A percentile compares a stretch with the other conserved stretches of the same genome.
Conservation (phyloP, 352 stramenopile genomes). For the Globisporangium cylindrosporum region DNA sequence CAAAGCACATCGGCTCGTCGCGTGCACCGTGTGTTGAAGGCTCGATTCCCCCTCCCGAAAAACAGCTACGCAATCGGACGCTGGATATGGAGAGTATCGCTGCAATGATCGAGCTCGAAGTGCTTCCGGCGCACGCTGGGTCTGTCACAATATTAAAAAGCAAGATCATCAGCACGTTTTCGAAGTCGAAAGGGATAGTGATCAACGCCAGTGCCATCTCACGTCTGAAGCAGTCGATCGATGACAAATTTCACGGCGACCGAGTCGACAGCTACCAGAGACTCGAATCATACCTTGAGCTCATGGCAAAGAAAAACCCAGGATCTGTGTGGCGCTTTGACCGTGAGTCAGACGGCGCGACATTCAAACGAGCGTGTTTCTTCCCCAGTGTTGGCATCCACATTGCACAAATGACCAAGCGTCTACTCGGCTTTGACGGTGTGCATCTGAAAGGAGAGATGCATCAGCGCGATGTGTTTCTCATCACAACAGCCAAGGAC, state of each 20-base stretch:
- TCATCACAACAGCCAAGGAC: constrained; percentile 23
- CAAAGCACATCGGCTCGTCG: not conserved
- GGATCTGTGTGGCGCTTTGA: no score
- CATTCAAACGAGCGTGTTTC: no score
- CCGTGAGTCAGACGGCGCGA: no score
- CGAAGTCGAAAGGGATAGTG: not conserved
- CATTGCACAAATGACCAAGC: no score
- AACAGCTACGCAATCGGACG: no score
- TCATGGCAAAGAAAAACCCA: no score
- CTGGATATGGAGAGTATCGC: no score
- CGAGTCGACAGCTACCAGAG: constrained; percentile 29
- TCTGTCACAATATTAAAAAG: not conserved
- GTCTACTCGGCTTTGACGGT: constrained; percentile 11
- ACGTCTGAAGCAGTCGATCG: not conserved
- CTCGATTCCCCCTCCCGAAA: not conserved
- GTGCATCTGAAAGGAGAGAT: constrained; percentile 27
- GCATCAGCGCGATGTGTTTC: constrained; percentile 18
- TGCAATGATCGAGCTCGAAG: no score
- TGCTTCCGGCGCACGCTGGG: no score
- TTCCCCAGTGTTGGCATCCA: no score
- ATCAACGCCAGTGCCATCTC: not conserved
- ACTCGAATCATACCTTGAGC: not conserved
- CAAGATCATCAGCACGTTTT: not conserved
- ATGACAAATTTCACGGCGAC: constrained; percentile 17
- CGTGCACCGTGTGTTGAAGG: not conserved